Evolutionary conservation across 768 basidiomycete genomes (phyloP).

Genomic region (Hygrophorus pudorinus): DNA sequence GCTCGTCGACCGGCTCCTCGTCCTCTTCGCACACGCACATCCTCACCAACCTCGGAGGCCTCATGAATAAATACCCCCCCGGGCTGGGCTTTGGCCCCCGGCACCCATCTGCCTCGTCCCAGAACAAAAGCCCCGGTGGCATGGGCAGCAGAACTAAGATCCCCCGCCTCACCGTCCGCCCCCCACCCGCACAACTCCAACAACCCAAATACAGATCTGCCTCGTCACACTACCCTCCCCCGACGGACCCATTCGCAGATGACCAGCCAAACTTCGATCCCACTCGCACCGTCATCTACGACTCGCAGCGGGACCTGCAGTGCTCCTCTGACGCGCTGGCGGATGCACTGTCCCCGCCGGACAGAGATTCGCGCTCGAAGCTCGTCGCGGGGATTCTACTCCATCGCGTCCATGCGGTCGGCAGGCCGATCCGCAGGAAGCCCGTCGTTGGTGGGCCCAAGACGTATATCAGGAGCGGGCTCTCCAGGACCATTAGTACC

Average conservation of each 20-base stretch:
- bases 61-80: not conserved
- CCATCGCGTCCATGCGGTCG: constrained; percentile 39
- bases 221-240: not conserved
- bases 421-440: constrained; percentile 41
- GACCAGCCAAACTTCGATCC: not conserved
- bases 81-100: not conserved
- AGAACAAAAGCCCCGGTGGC: not conserved
- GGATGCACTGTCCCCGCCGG: constrained; percentile 3
- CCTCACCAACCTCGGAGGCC: no score
- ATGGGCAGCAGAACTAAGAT: not conserved
- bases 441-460: constrained; percentile 21
- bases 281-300: constrained; percentile 2
- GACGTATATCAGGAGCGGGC: constrained; percentile 41
- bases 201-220: not conserved
- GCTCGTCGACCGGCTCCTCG: no score
- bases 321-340: not conserved
- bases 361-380: constrained; percentile 32
- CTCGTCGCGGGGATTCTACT: constrained; percentile 52
- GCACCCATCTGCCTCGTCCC: not conserved
- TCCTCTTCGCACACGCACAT: no score
- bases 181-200: not conserved
- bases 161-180: not conserved
- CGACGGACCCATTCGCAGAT: not conserved
- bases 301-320: not conserved
- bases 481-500: constrained; percentile 40